Evolutionary conservation across 2,329 filamentous ascomycete species (phyloP).

Genomic region (Chaetomiaceae sp.): DNA sequence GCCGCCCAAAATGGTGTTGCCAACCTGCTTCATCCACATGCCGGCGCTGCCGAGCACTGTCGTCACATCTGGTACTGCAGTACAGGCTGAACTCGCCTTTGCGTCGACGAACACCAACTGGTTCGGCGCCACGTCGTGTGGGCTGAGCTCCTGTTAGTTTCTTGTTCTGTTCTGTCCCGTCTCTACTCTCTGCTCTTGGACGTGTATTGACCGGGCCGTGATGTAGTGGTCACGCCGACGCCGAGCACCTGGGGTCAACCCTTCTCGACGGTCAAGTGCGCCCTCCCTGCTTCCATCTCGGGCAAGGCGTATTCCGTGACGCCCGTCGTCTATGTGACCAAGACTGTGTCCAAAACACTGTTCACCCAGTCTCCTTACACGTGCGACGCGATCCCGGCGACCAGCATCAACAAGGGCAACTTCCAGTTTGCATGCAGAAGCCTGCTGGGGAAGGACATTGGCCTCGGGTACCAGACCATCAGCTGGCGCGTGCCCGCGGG

Average conservation of each 20-base stretch:
- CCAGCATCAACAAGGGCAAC: slow-evolving; percentile 13
- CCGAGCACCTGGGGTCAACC: background rate
- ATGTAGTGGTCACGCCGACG: background rate
- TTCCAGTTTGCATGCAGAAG: slow-evolving; percentile 9
- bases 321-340: background rate
- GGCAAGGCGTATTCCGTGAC: slow-evolving; percentile 11
- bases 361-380: background rate
- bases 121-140: slow-evolving; percentile 6
- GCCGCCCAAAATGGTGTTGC: slow-evolving; percentile 1
- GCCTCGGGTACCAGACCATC: background rate
- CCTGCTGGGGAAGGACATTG: slow-evolving; percentile 1
- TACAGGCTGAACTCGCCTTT: background rate
- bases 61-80: background rate
- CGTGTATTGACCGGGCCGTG: background rate
- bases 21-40: slow-evolving; percentile 2
- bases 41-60: slow-evolving; percentile 1
- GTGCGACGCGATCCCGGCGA: slow-evolving; percentile 4
- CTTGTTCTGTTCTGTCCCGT: background rate
- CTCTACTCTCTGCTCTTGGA: background rate
- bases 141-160: slow-evolving; percentile 1
- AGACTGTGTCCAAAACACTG: background rate
- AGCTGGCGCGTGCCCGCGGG: slow-evolving; percentile 5
- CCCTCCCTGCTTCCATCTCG: slow-evolving; percentile 4
- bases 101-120: slow-evolving; percentile 11
- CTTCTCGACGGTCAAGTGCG: background rate